Conservation (phyloP, 805 yeast species). For the Cyberlindnera nakhonratchasimensis region DNA sequence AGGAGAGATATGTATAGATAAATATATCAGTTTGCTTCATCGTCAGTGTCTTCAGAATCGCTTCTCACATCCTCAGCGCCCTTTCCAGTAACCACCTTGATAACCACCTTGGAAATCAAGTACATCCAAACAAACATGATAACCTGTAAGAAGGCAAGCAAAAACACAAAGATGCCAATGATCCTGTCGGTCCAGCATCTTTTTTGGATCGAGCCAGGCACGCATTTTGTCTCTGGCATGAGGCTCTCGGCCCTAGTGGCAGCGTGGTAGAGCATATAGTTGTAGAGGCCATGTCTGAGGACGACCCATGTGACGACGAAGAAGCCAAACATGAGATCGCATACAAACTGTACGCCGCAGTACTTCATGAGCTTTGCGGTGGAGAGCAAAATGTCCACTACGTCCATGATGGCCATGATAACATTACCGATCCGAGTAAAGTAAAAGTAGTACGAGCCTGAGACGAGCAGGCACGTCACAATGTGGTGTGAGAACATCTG, state of each 20-base stretch:
- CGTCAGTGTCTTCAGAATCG: constrained; percentile 59
- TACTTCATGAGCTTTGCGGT: constrained; percentile 77
- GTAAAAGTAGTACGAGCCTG: constrained; percentile 71
- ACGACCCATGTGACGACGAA: constrained; percentile 69
- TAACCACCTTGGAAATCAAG: constrained; percentile 66
- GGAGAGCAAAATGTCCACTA: constrained; percentile 69
- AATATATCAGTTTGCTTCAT: neutral
- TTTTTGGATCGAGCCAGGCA: constrained; percentile 29
- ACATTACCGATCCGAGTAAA: constrained; percentile 77
- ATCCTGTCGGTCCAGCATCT: constrained; percentile 50
- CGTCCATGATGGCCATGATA: constrained; percentile 76
- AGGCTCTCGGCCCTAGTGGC: constrained; percentile 42
- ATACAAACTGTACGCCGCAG: constrained; percentile 52
- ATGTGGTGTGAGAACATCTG: constrained; percentile 92
- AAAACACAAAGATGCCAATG: constrained; percentile 44
- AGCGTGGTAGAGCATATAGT: constrained; percentile 61
- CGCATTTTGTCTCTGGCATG: constrained; percentile 46
- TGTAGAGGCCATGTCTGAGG: constrained; percentile 70
- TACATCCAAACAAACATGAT: constrained; percentile 71
- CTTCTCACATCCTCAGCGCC: constrained; percentile 87
- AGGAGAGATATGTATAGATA: neutral
- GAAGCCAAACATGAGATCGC: constrained; percentile 66
- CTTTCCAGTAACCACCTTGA: constrained; percentile 63
- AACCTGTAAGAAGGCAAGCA: constrained; percentile 64
- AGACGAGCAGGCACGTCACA: constrained; percentile 63